Evolutionary conservation across 768 basidiomycete genomes (phyloP).

Genomic region (Lactarius tabidus): DNA sequence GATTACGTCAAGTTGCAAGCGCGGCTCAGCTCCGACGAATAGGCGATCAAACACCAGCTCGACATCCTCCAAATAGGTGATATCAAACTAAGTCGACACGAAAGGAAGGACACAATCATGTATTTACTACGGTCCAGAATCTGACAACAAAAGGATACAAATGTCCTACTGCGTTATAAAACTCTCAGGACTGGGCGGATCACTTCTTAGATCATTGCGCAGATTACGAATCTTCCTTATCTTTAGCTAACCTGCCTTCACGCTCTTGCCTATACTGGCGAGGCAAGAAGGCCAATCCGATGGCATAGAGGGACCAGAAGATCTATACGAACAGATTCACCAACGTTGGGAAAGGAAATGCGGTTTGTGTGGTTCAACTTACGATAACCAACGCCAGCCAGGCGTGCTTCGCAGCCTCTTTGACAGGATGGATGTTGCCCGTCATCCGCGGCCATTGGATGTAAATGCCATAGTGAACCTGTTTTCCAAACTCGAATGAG

Average conservation of each 20-base stretch:
- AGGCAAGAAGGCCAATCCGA: slow-evolving; percentile 14
- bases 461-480: slow-evolving; percentile 18
- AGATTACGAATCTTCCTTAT: slow-evolving; percentile 5
- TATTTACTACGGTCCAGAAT: not conserved
- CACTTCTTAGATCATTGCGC: not conserved
- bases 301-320: slow-evolving; percentile 15
- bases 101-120: too few species aligned
- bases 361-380: not conserved
- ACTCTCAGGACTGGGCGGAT: not conserved
- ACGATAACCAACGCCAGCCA: slow-evolving; percentile 22
- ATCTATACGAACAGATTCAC: not conserved
- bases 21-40: not conserved
- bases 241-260: slow-evolving; percentile 8
- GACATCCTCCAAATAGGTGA: too few species aligned
- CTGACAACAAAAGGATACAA: not conserved
- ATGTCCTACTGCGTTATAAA: not conserved
- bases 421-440: slow-evolving; percentile 14
- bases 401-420: slow-evolving; percentile 9
- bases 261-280: slow-evolving; percentile 19
- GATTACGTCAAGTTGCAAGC: not conserved
- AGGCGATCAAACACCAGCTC: too few species aligned
- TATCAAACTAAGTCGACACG: too few species aligned
- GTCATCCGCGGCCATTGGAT: slow-evolving; percentile 24
- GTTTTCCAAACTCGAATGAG: not conserved
- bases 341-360: not conserved